Percentiles rank a stretch among this genome's conserved stretches.
Conservation (phyloP, 2,329 filamentous ascomycete species). For the Penicillium corylophilum region DNA sequence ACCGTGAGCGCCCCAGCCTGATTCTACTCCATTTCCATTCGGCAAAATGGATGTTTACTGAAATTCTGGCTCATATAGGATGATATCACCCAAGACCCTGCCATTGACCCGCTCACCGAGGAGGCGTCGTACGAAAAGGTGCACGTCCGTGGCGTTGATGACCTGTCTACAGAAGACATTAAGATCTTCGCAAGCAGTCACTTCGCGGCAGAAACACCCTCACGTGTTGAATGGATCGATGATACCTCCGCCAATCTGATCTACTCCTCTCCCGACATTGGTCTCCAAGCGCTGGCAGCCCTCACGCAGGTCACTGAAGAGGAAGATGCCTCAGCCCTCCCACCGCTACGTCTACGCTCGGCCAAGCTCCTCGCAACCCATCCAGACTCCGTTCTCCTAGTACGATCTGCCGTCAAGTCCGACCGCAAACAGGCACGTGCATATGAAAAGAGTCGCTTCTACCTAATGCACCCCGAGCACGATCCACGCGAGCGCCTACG, state of each 20-base stretch:
- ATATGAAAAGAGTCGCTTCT: constrained; percentile 80
- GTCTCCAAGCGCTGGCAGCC: constrained; percentile 53
- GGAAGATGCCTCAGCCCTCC: constrained; percentile 48
- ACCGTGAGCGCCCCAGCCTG: constrained; percentile 24
- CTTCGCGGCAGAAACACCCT: constrained; percentile 56
- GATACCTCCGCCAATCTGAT: constrained; percentile 86
- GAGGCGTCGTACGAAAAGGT: constrained; percentile 60
- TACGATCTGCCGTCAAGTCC: constrained; percentile 70
- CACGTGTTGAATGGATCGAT: constrained; percentile 88
- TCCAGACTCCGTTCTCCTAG: constrained; percentile 66
- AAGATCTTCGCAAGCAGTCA: constrained; percentile 71
- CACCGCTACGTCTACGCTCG: constrained; percentile 63
- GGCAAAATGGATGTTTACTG: constrained; percentile 1
- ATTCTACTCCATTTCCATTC: background rate
- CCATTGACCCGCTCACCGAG: constrained; percentile 29
- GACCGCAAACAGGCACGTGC: constrained; percentile 82
- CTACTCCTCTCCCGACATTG: constrained; percentile 60
- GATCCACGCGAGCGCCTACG: constrained; percentile 74
- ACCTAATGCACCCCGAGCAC: constrained; percentile 85
- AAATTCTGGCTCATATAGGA: constrained; percentile 23
- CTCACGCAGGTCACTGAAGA: constrained; percentile 44
- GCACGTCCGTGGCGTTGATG: constrained; percentile 80
- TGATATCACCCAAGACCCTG: constrained; percentile 21
- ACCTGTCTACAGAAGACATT: constrained; percentile 76
- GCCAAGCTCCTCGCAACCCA: constrained; percentile 68